A percentile compares a stretch with the other conserved stretches of the same genome.
phyloP scores from a whole-genome alignment of 495 filamentous ascomycete species.

The Daldinia bambusicola region DNA sequence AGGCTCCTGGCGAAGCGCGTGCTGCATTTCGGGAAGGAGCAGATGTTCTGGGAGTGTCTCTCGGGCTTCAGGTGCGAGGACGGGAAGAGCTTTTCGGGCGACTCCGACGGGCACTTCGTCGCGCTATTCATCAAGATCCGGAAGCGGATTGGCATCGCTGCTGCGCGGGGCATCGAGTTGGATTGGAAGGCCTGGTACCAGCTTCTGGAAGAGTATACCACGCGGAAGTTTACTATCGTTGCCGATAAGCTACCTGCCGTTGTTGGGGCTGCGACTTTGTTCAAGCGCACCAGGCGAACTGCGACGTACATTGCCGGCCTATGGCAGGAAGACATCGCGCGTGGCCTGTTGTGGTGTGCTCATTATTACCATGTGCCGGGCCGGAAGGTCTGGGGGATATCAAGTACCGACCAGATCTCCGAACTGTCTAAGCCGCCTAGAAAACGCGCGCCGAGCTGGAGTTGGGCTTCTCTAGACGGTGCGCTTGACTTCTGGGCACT shows the following conservation, averaged over 20 bases:
- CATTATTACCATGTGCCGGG: constrained; percentile 32
- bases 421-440: constrained; percentile 12
- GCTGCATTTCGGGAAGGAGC: constrained; percentile 35
- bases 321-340: constrained; percentile 41
- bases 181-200: constrained; percentile 37
- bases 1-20: constrained; percentile 29
- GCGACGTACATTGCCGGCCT: constrained; percentile 45
- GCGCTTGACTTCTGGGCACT: constrained; percentile 36
- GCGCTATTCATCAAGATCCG: constrained; percentile 26
- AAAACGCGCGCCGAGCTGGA: constrained; percentile 46
- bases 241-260: constrained; percentile 46
- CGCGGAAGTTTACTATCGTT: constrained; percentile 30
- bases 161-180: constrained; percentile 10
- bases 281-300: constrained; percentile 22
- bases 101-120: constrained; percentile 20
- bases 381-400: constrained; percentile 32
- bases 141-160: constrained; percentile 26
- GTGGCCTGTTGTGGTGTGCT: constrained; percentile 42
- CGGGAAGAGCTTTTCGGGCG: constrained; percentile 10
- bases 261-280: constrained; percentile 37
- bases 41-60: constrained; percentile 42
- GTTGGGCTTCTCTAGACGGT: constrained; percentile 44
- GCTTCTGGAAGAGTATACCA: constrained; percentile 42
- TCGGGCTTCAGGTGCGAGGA: constrained; percentile 31
- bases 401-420: constrained; percentile 14